Evolutionary conservation across 23 red algal species (phyloP), one percentile per base, ranked within the genome.

Genomic region (Pyropia yezoensis): DNA sequence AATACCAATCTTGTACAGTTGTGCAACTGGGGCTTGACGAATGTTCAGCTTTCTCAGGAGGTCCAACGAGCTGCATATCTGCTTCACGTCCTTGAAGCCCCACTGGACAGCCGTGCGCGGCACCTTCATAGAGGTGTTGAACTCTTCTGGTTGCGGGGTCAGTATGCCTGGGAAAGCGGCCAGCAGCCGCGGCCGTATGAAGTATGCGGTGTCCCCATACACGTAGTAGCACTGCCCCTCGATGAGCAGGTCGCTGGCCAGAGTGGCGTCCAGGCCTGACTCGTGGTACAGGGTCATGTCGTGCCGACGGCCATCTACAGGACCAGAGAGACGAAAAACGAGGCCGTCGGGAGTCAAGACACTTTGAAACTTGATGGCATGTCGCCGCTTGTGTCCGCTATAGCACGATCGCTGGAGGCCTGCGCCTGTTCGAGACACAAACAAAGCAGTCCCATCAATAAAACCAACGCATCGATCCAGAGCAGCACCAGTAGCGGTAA

Each of bases 271-370:
- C 59, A 62, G n/a, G n/a, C n/a, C n/a, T n/a, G n/a, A n/a, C n/a
- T n/a, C n/a, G n/a, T n/a, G n/a, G n/a, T n/a, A n/a, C 6, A 68
- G 52, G 3, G 77, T 71, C 26, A 82, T 0, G 12, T 70, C 51
- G 25, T 82, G 63, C 12, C 53, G 52, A 15, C 77, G 54, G n/a
- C 77, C 77, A 7, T 49, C 45, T 14, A 59, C 69, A 13, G 54
- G 64, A 7, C 76, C 76, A 50, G 29, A 69, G 18, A 81, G 33
- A 59, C 18, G 19, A 18, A 81, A 81, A 1, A 81, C 60, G 7
- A 81, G 17, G 3, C 76, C 76, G 47, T 81, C 76, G 2, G 76
- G 76, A 14, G n/a, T n/a, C n/a, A n/a, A n/a, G n/a, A n/a, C n/a
- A n/a, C n/a, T n/a, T n/a, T n/a, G n/a, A n/a, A n/a, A n/a, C n/a